A percentile compares a stretch with the other conserved stretches of the same genome.
Evolutionary conservation across 805 yeast genomes (phyloP).

Genomic region (Naumovozyma castellii): DNA sequence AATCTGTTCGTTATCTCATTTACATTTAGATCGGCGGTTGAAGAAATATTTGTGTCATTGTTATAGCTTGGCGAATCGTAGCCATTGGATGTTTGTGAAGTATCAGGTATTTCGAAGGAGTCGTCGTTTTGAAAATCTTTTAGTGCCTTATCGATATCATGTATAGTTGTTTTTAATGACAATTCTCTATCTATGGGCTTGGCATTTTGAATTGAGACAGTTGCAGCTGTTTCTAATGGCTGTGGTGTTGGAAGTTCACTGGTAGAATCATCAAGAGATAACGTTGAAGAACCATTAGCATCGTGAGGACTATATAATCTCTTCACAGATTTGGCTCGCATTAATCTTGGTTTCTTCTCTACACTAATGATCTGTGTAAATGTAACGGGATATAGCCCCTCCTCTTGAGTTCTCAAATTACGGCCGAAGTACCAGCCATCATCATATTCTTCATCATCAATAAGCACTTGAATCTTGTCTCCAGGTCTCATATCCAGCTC

Average conservation of each 20-base stretch:
- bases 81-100: neutral
- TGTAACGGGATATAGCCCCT: slow-evolving; percentile 85
- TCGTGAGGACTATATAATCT: slow-evolving; percentile 30
- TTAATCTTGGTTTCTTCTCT: slow-evolving; percentile 34
- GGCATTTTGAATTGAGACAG: neutral
- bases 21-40: slow-evolving; percentile 14
- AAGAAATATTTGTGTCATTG: slow-evolving; percentile 13
- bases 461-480: slow-evolving; percentile 77
- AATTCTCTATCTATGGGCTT: slow-evolving; percentile 23
- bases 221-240: slow-evolving; percentile 19
- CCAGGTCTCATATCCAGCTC: slow-evolving; percentile 76
- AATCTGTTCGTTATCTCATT: neutral
- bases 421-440: slow-evolving; percentile 97
- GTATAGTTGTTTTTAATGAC: slow-evolving; percentile 46
- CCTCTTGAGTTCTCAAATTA: slow-evolving; percentile 58
- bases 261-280: slow-evolving; percentile 8
- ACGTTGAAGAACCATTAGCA: neutral
- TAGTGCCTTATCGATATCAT: slow-evolving; percentile 65
- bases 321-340: slow-evolving; percentile 51
- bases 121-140: slow-evolving; percentile 44
- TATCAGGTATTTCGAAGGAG: slow-evolving; percentile 1
- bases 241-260: slow-evolving; percentile 23
- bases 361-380: slow-evolving; percentile 55
- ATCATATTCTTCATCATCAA: slow-evolving; percentile 86
- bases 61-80: slow-evolving; percentile 6